A percentile compares a stretch with the other conserved stretches of the same genome.
These are phyloP conservation scores for Colletotrichum musae DNA, from an alignment of 2,329 filamentous ascomycete genomes.

Conservation along the genomic window DNA sequence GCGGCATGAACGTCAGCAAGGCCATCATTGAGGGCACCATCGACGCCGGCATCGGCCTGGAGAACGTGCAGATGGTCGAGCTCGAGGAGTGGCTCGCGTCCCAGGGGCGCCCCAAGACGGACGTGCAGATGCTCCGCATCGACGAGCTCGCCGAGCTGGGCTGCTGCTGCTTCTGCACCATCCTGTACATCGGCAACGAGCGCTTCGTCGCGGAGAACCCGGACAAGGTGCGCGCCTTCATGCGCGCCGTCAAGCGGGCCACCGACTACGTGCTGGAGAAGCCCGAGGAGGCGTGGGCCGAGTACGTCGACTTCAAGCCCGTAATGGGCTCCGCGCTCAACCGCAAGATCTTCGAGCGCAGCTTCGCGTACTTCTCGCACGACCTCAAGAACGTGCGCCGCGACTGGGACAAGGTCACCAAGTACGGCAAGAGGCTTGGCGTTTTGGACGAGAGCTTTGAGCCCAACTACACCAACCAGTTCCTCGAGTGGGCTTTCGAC, in stretches of 20 bases:
- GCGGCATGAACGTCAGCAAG: constrained; percentile 86
- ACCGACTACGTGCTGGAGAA: constrained; percentile 79
- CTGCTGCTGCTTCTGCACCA: constrained; percentile 88
- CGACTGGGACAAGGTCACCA: constrained; percentile 84
- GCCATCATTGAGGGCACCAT: constrained; percentile 81
- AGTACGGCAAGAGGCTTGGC: constrained; percentile 80
- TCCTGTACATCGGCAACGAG: constrained; percentile 86
- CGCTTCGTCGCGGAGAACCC: constrained; percentile 76
- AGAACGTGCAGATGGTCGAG: constrained; percentile 89
- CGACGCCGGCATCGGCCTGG: constrained; percentile 82
- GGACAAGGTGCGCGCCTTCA: constrained; percentile 76
- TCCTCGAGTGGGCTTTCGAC: constrained; percentile 76
- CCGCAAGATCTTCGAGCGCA: constrained; percentile 85
- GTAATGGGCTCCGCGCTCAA: constrained; percentile 78
- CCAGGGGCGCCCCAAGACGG: constrained; percentile 73
- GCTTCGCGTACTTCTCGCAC: constrained; percentile 81
- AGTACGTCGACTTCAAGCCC: constrained; percentile 81
- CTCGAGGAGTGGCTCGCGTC: constrained; percentile 80
- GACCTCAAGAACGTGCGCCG: constrained; percentile 82
- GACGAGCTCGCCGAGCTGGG: constrained; percentile 84
- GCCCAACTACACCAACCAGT: constrained; percentile 83
- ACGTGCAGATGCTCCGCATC: constrained; percentile 86
- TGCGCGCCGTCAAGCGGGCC: constrained; percentile 80
- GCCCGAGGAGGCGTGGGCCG: constrained; percentile 74
- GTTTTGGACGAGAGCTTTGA: constrained; percentile 74